Base-by-base conservation (phyloP, 495 filamentous ascomycete species). In the Aspergillus cristatus region DNA sequence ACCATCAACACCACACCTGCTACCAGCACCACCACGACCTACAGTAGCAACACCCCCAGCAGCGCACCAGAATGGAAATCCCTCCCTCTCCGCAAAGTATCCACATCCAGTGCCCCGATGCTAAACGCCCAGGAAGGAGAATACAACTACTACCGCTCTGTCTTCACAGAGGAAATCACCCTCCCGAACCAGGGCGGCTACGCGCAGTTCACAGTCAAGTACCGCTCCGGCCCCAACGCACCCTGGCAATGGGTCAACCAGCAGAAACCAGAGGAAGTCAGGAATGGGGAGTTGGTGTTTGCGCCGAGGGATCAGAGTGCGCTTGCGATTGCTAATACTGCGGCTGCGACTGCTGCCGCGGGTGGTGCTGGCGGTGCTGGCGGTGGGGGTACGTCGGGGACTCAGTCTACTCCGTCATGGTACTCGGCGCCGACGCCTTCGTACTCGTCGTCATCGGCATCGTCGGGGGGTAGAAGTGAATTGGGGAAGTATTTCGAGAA, bases 201-300 rank as follows among this genome's bases (percentile, higher is more conserved):
- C 37, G 52, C 79, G 1, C 67, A 62, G 12, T 95, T 95, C 47
- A 94, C 88, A 0, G 49, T 90, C 33, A 85, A 84, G 37, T 90
- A 79, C 48, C 76, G 86, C 7, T 65, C 67, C 10, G 51, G 56
- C 2, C 51, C 63, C 7, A 59, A 57, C 22, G 62, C 35, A 35
- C 76, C 51, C 43, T 94, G 88, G 86, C 78, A 70, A 38, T 95
- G 88, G 88, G 72, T 71, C 10, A 78, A 79, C 39, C 74, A 86
- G 38, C 66, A 75, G 32, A 72, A 72, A 34, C 65, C 67, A 4
- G 44, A 8, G 20, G 20, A 8, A 8, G 20, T 71, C 1, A 57
- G 55, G 13, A 79, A 91, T 48, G 86, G 86, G 3, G 63, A 77
- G 22, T 51, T 89, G 13, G 52, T 84, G 14, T 61, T 78, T 52